Percentiles rank a stretch among this genome's conserved stretches.
Evolutionary conservation across 176 grass and related monocot genomes (phyloP).

Genomic region (Metroxylon sagu): DNA sequence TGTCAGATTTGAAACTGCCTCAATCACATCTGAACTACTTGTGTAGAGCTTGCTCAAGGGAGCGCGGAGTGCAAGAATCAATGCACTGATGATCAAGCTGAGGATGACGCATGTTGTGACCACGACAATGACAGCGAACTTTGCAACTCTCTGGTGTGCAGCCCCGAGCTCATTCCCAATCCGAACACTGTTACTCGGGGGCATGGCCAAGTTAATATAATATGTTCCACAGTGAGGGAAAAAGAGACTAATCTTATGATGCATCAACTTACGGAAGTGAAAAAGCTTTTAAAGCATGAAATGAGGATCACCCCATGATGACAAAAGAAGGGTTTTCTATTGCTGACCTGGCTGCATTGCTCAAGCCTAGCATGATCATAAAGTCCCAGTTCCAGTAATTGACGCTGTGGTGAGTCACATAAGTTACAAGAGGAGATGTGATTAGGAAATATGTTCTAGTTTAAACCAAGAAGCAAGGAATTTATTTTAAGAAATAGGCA

Average conservation of each 20-base stretch:
- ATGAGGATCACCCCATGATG: too few species aligned
- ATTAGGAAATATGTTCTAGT: too few species aligned
- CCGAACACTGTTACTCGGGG: constrained; percentile 28
- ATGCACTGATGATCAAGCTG: constrained; percentile 42
- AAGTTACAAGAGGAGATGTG: too few species aligned
- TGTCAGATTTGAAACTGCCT: constrained; percentile 37
- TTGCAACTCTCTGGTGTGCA: constrained; percentile 50
- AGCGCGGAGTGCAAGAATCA: constrained; percentile 44
- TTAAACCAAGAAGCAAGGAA: too few species aligned
- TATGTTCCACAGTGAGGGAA: too few species aligned
- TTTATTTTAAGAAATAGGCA: too few species aligned
- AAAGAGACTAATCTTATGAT: too few species aligned
- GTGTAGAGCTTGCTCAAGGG: constrained; percentile 70
- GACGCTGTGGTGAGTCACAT: constrained; percentile 23
- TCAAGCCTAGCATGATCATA: constrained; percentile 72
- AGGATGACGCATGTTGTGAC: constrained; percentile 39
- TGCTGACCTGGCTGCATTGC: constrained; percentile 62
- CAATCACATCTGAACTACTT: constrained; percentile 33
- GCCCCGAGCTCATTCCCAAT: constrained; percentile 77
- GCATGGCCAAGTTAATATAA: too few species aligned
- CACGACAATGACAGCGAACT: constrained; percentile 56
- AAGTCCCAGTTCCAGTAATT: constrained; percentile 96
- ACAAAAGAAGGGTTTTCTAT: background rate
- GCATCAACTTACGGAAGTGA: too few species aligned
- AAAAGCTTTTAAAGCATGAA: too few species aligned